These are phyloP conservation scores for Paramarasmius palmivorus DNA, from an alignment of 1,284 basidiomycete genomes.

Conservation along the genomic window DNA sequence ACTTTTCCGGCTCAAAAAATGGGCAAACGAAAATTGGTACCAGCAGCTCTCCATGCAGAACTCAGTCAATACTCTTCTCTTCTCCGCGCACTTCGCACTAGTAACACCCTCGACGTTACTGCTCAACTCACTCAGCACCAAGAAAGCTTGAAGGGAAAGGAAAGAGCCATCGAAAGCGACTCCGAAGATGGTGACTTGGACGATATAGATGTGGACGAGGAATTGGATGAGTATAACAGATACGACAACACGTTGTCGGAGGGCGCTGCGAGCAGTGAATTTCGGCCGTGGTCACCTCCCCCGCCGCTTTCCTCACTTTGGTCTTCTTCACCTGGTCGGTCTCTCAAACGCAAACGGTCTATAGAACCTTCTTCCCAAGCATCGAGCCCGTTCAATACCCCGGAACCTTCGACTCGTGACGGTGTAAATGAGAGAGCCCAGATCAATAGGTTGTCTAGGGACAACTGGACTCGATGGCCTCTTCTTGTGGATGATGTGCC, in stretches of 20 bases:
- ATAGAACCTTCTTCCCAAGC: conserved; percentile 3
- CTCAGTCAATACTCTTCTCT: conserved; percentile 64
- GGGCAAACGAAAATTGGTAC: conserved; percentile 42
- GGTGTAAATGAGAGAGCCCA: conserved; percentile 15
- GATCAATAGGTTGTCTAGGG: conserved; percentile 23
- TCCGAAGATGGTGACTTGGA: conserved; percentile 14
- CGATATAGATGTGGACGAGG: conserved; percentile 12
- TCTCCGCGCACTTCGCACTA: conserved; percentile 56
- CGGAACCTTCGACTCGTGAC: conserved; percentile 15
- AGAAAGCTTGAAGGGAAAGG: conserved; percentile 9
- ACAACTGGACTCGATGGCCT: conserved; percentile 70
- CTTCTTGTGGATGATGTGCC: conserved; percentile 55
- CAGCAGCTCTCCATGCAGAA: conserved; percentile 54
- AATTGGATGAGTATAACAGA: conserved; percentile 4
- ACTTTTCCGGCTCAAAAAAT: conserved; percentile 38
- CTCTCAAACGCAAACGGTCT: not conserved
- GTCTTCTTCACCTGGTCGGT: conserved; percentile 12
- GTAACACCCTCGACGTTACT: conserved; percentile 52
- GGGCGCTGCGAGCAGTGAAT: not conserved
- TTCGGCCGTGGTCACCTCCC: conserved; percentile 8
- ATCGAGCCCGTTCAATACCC: conserved; percentile 3
- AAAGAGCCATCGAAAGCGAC: conserved; percentile 4
- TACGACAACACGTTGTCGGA: not conserved
- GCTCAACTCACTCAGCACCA: conserved; percentile 38
- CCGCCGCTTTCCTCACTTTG: conserved; percentile 9